These are phyloP conservation scores for Physcomitrellopsis africana DNA, from an alignment of 225 moss, liverwort and hornwort species.

Conservation along the genomic window DNA sequence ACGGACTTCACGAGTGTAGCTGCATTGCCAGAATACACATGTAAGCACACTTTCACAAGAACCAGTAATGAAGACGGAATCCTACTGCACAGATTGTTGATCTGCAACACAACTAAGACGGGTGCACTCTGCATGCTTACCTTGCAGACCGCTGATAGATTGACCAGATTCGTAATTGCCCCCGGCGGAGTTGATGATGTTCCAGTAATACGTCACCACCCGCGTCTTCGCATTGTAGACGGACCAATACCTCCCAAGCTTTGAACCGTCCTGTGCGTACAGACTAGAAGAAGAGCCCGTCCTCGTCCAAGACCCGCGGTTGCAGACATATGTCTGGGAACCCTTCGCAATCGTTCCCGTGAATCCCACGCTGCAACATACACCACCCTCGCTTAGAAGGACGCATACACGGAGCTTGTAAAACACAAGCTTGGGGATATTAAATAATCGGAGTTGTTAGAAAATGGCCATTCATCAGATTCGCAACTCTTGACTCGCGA, in stretches of 20 bases:
- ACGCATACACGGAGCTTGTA: not conserved
- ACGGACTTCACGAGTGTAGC: conserved; percentile 16
- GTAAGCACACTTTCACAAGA: no score
- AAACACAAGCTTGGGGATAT: not conserved
- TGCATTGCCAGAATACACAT: conserved; percentile 1
- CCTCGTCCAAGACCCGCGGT: conserved; percentile 32
- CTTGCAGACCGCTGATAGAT: conserved; percentile 30
- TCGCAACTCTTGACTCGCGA: no score
- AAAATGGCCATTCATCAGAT: no score
- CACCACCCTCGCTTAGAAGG: not conserved
- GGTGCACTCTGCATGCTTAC: not conserved
- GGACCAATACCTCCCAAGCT: conserved; percentile 28
- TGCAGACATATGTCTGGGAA: conserved; percentile 23
- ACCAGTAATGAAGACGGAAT: no score
- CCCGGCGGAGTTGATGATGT: conserved; percentile 31
- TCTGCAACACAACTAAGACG: not conserved
- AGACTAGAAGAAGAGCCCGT: conserved; percentile 24
- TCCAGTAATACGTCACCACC: conserved; percentile 34
- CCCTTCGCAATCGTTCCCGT: conserved; percentile 10
- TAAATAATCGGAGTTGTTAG: not conserved
- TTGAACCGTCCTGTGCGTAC: not conserved
- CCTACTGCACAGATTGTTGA: no score
- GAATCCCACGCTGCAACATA: conserved; percentile 35
- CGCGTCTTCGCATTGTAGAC: not conserved
- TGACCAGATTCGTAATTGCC: conserved; percentile 28